Evolutionary conservation across 2,329 filamentous ascomycete genomes (phyloP), one percentile per base, ranked within the genome.

Genomic region (Calonectria hawksworthii): DNA sequence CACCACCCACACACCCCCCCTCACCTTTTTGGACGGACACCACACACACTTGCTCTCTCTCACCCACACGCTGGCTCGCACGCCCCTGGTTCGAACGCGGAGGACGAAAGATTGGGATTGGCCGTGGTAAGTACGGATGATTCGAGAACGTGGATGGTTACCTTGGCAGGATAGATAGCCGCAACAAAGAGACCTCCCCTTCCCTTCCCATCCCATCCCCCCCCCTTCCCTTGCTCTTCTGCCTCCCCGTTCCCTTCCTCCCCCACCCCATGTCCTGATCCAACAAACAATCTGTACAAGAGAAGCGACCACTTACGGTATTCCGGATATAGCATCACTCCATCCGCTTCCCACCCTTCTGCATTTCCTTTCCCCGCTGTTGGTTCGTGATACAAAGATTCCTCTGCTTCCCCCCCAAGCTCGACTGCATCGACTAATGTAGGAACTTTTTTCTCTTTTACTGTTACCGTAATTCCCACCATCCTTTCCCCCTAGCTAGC

Each of bases 271-370:
- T 54, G 51, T 54, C 51, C 44, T 47, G 51, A 18, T 32, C 30
- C 51, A 54, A 32, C 59, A 32, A 18, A 26, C 36, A 32, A 26
- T 13, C 21, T 23, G 44, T 47, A 47, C 44, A 13, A 56, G 28
- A 54, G 28, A 32, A 28, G 28, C 14, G 14, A 32, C 54, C 34
- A 61, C n/a, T 44, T 65, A 54, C 59, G 61, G 50, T 14, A 72
- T 70, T 21, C 68, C 56, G 68, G 56, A 70, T 70, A 54, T 36
- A 64, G 68, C 38, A 63, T 51, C 54, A 63, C 56, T 70, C 41
- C 38, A 36, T 59, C 32, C 30, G 13, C 21, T 21, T 32, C 52
- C 52, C 52, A 32, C 30, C 34, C 36, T 41, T 23, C n/a, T 47
- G 44, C 44, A 11, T 36, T 14, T 36, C 3, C 30, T 52, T 11